Evolutionary conservation across 2,329 filamentous ascomycete species (phyloP), one percentile per base, ranked within the genome.

Genomic region (Akanthomyces uredinophilus): DNA sequence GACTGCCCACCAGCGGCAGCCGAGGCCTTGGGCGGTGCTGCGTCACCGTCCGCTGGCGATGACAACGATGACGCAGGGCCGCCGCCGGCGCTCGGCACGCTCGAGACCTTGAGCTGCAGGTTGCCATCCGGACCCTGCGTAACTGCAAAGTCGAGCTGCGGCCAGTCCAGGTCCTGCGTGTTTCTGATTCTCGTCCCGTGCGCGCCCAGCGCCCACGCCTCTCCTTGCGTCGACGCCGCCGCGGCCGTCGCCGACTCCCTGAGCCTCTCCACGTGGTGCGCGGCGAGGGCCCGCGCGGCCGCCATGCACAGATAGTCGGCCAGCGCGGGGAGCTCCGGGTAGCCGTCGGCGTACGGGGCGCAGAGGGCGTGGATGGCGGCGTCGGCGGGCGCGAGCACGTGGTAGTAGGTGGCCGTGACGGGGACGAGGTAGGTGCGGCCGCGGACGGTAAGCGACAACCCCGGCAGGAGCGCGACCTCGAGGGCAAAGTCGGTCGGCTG

Each of bases 301-400:
- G 79, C 77, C 20, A 75, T 75, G 61, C 74, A 71, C 10, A 84
- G 66, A 68, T 83, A 83, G 65, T 77, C 75, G 14, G 74, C 70
- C 6, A 83, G 74, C 39, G 80, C 78, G 11, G 67, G 64, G 18
- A 80, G 70, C 64, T 75, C 75, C 0, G 78, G 75, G 64, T 83
- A 84, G 6, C 74, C 72, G 27, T 79, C 76, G 13, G 71, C 68
- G 56, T 76, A 76, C 0, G 81, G 81, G 0, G 79, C 75, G 64
- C 79, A 83, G 18, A 72, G 64, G 5, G 65, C 59, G 3, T 74
- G 70, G 1, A 84, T 69, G 35, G 69, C 68, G 22, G 72, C 73
- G 5, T 68, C 66, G 0, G 76, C 69, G 3, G 76, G 74, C 2
- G 79, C 69, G n/a, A 75, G 68, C 61, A 81, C 68, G 53, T 76